Evolutionary conservation across 177 flowering plant species (phyloP), one percentile per base, ranked within the genome.

Genomic region (Vitis hybrid): DNA sequence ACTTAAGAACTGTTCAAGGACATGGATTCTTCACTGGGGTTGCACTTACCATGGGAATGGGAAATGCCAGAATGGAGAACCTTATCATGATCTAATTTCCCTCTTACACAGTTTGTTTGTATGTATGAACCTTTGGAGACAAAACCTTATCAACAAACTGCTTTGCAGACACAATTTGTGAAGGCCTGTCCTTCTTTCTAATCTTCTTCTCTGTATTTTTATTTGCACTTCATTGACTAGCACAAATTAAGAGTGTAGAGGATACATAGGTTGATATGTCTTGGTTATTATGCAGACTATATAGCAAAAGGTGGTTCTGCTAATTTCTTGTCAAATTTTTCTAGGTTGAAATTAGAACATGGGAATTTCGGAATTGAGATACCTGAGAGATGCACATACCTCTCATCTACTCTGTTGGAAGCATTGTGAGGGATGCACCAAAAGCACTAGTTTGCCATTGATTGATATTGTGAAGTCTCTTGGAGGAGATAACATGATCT

Each of bases 21-120:
- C 67, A 46, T 79, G 82, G 78, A 52, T 81, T 69, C 81, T 81
- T 67, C 86, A 83, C 11, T 83, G 86, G 86, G 86, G 84, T 60
- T 76, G 73, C 56, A 18, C 77, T 70, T 77, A 75, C 72, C 75
- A 24, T 24, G 86, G 84, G 56, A 81, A 81, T 56, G 67, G 59
- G 86, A 81, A 66, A 72, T 70, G 13, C 58, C 46, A 32, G 49
- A 35, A 35, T 35, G 46, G 7, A 35, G 46, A 35, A 35, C 46
- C 46, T 35, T 35, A 35, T 5, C 46, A 35, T 35, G 46, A 35
- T 35, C 7, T 35, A 35, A 35, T 35, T 35, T 35, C 6, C 46
- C 7, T 6, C 7, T 35, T 35, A 6, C 7, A 35, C 46, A 35
- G 46, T 35, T 35, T 35, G 46, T 35, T 35, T 35, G 46, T 35